Evolutionary conservation across 345 rosid genomes (phyloP).

Genomic region (Orychophragmus violaceus): DNA sequence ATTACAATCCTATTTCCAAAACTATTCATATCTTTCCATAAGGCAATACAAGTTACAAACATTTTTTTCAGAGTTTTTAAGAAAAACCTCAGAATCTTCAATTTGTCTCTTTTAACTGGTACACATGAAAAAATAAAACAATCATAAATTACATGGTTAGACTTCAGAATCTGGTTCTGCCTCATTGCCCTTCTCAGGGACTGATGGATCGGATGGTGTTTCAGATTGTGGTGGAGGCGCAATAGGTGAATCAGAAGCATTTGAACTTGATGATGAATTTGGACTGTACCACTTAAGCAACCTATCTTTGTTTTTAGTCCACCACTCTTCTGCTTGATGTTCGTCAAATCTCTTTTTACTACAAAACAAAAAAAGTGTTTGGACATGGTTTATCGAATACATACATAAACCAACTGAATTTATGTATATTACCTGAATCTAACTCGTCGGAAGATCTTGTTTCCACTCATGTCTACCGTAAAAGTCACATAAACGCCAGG

Average conservation of each 20-base stretch:
- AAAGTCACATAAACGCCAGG: slow-evolving; percentile 87
- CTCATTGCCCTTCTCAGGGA: slow-evolving; percentile 18
- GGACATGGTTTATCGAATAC: neutral
- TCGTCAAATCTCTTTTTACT: slow-evolving; percentile 74
- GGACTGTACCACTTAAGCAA: slow-evolving; percentile 57
- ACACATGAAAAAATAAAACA: neutral
- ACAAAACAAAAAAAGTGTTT: slow-evolving; percentile 9
- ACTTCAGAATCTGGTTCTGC: slow-evolving; percentile 22
- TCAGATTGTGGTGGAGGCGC: slow-evolving; percentile 8
- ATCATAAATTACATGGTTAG: slow-evolving; percentile 9
- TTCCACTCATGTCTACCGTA: slow-evolving; percentile 41
- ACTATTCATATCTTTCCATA: slow-evolving; percentile 8
- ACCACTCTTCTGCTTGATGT: slow-evolving; percentile 90
- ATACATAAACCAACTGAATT: neutral
- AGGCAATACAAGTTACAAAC: neutral
- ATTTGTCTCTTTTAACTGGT: neutral
- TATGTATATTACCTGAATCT: slow-evolving; percentile 61
- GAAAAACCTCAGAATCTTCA: neutral
- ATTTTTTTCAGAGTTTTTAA: neutral
- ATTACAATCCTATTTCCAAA: neutral
- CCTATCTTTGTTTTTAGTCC: slow-evolving; percentile 80
- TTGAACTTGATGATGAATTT: slow-evolving; percentile 20
- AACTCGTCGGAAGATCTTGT: slow-evolving; percentile 74
- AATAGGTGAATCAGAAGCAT: slow-evolving; percentile 11
- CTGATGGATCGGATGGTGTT: slow-evolving; percentile 2